These are phyloP conservation scores for Hevea brasiliensis DNA, from an alignment of 345 rosid species.

Conservation along the genomic window DNA sequence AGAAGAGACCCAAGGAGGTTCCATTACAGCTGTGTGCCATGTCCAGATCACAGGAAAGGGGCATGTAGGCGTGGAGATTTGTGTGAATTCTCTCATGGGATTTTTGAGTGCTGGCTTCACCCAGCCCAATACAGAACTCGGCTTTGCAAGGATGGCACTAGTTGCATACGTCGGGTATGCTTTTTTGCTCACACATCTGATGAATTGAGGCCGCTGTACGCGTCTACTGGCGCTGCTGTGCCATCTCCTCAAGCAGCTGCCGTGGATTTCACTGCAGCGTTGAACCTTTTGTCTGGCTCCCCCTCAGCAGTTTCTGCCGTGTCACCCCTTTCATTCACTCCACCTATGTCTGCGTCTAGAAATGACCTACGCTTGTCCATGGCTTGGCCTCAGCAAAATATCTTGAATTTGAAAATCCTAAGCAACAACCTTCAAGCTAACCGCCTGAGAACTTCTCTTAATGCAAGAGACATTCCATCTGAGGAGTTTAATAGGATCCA, in stretches of 20 bases:
- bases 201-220: conserved; percentile 32
- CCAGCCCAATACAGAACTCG: conserved; percentile 41
- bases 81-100: conserved; percentile 44
- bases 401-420: conserved; percentile 18
- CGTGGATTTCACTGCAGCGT: conserved; percentile 25
- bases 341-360: conserved; percentile 26
- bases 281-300: conserved; percentile 22
- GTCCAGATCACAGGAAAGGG: conserved; percentile 40
- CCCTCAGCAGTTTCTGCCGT: conserved; percentile 21
- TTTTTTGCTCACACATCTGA: conserved; percentile 37
- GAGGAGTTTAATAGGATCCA: conserved; percentile 18
- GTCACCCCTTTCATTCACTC: conserved; percentile 23
- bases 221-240: conserved; percentile 26
- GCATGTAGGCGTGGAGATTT: conserved; percentile 35
- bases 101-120: conserved; percentile 45
- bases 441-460: conserved; percentile 28
- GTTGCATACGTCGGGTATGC: conserved; percentile 36
- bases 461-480: conserved; percentile 30
- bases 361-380: conserved; percentile 14
- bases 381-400: conserved; percentile 31
- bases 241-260: conserved; percentile 27
- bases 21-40: conserved; percentile 35
- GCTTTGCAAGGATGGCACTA: conserved; percentile 40
- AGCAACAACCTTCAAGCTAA: conserved; percentile 24
- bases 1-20: conserved; percentile 44